Evolutionary conservation across 768 basidiomycete genomes (phyloP), one percentile per base, ranked within the genome.

Genomic region (Boletus vermiculosoides): DNA sequence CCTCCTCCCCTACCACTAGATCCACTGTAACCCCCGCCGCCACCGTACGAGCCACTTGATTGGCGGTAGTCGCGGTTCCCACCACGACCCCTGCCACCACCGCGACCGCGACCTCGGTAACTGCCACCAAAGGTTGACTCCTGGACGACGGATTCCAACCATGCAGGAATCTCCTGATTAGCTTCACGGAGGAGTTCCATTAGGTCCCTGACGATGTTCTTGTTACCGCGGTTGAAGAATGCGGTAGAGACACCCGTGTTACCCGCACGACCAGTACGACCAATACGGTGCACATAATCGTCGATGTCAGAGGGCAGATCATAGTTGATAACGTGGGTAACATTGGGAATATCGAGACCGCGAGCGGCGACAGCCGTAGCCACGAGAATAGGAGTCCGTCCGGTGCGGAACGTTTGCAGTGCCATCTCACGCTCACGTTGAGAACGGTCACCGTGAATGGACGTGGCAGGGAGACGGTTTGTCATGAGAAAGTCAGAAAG

Each of bases 321-420:
- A 74, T 98, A 98, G 74, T 98, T 96, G 79, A 98, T 82, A 68
- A 99, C 97, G 72, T 98, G 97, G 16, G 92, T 97, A 69, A 99
- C 97, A 74, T 99, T 97, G 60, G 97, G 97, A 66, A 99, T 98
- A 76, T 99, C 97, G 64, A 99, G 85, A 69, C 97, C 97, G 79
- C 97, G 94, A 55, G 97, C 97, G 34, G 97, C 97, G 55, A 99
- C 97, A 50, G 97, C 97, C 15, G 97, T 99, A 41, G 97, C 97
- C 56, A 99, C 97, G 66, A 99, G 79, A 75, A 98, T 88, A 34
- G 97, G 97, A 0, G 97, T 97, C 56, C 91, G 88, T 25, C 94
- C 97, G 13, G 86, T 88, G 55, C 92, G 88, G 90, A 99, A 99
- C 10, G 93, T 96, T 67, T 92, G 89, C 36, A 99, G 78, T 22